phyloP scores from a whole-genome alignment of 257 asterid genomes.

The Oldenlandia corymbosa region DNA sequence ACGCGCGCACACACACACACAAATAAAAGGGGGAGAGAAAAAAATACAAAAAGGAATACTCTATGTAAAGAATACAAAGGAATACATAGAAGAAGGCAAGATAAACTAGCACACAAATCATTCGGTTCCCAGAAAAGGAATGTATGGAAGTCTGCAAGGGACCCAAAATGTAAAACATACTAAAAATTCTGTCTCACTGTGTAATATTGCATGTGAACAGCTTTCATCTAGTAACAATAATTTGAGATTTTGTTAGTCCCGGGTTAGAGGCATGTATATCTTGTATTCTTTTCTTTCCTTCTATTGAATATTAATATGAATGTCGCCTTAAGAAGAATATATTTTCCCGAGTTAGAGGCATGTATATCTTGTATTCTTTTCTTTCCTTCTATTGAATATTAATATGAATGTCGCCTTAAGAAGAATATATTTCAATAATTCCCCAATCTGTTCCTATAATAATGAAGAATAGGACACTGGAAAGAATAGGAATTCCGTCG shows the following conservation, averaged over 20 bases:
- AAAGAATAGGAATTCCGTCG: neutral
- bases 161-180: neutral
- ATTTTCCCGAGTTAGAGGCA: neutral
- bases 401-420: neutral
- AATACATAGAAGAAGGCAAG: too few species aligned
- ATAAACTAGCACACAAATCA: too few species aligned
- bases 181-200: too few species aligned
- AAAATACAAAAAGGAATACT: too few species aligned
- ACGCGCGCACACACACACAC: too few species aligned
- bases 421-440: neutral
- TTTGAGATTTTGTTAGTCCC: neutral
- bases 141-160: neutral
- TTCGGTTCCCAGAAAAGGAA: neutral
- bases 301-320: neutral
- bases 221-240: neutral
- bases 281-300: too few species aligned
- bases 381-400: neutral
- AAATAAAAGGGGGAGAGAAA: too few species aligned
- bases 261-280: too few species aligned
- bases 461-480: too few species aligned
- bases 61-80: too few species aligned
- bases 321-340: too few species aligned
- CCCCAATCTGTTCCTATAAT: neutral
- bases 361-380: neutral
- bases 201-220: too few species aligned